Base-by-base conservation (phyloP, 208 protist genomes). In the Trypanosoma scelopori region DNA sequence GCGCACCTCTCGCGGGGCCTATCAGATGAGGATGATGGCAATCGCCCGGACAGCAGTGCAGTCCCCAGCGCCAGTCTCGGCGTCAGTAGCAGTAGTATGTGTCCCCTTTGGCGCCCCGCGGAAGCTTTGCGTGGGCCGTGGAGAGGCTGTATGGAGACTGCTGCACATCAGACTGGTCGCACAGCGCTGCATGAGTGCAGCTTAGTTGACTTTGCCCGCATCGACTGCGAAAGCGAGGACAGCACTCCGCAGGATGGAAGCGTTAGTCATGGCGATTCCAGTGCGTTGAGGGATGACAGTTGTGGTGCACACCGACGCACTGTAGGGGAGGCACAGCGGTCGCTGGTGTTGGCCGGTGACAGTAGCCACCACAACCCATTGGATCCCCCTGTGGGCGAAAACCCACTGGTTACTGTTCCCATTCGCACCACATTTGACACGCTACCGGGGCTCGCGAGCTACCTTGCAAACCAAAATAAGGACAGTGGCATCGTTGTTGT, bases 341-440 rank as follows among this genome's bases (percentile, higher is more conserved):
- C 16, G 6, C 5, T 37, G 9, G 43, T 16, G 3, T 47, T 47
- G 12, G n/a, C 3, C 6, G 43, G 43, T 22, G n/a, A 22, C 43
- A 47, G 3, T 16, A 23, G 2, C 18, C 43, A 23, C 12, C 43
- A 47, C 12, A 47, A 47, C n/a, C 7, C 52, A 57, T 15, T 53
- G 4, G 48, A 53, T 27, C n/a, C 22, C 12, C 27, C 52, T 15
- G 15, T 61, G 11, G 37, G 3, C 15, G 55, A 61, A 35, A 61
- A 61, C 22, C 55, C 55, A 37, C 39, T 61, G 15, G 49, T 61
- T 61, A 25, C 39, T 6, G 55, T 61, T 37, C 55, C 55, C 16
- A 61, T 61, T 61, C 55, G 55, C 12, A 61, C 55, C 0, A 61
- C 55, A 12, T 61, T 61, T 61, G 55, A 61, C 39, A 61, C 55